Conservation (phyloP, 371 early-diverging fungal genomes). For the Rhizopus sp. region DNA sequence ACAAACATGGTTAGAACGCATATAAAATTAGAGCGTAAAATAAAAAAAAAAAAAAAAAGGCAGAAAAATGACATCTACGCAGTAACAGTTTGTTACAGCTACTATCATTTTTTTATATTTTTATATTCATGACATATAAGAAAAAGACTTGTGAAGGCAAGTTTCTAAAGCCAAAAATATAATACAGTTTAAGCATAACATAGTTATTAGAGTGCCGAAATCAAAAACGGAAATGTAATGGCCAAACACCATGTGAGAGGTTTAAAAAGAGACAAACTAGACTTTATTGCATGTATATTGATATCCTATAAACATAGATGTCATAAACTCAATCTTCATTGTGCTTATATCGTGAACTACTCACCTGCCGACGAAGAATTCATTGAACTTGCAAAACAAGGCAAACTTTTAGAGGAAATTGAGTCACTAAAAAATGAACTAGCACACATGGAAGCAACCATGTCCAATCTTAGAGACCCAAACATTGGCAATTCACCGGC, state of each 20-base stretch:
- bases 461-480: slow-evolving; percentile 1
- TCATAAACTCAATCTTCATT: slow-evolving; percentile 25
- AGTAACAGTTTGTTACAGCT: neutral
- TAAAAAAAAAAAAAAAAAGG: no score
- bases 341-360: slow-evolving; percentile 26
- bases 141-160: slow-evolving; percentile 27
- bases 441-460: slow-evolving; percentile 19
- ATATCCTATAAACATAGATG: slow-evolving; percentile 20
- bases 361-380: slow-evolving; percentile 38
- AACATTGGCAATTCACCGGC: neutral
- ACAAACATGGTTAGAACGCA: no score
- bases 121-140: slow-evolving; percentile 3
- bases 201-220: slow-evolving; percentile 37
- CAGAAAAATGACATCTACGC: no score
- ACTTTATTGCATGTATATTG: neutral
- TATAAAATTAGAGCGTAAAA: no score
- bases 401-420: slow-evolving; percentile 18
- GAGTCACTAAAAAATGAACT: slow-evolving; percentile 22
- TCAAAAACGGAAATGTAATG: slow-evolving; percentile 40
- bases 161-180: neutral
- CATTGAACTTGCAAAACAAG: slow-evolving; percentile 21
- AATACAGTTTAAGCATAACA: neutral
- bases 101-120: slow-evolving; percentile 5
- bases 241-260: slow-evolving; percentile 39
- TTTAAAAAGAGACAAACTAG: neutral